Percentiles rank a stretch among this genome's conserved stretches.
Evolutionary conservation across 1,139 yeast genomes (phyloP).

Genomic region (Suhomyces panamericanus): DNA sequence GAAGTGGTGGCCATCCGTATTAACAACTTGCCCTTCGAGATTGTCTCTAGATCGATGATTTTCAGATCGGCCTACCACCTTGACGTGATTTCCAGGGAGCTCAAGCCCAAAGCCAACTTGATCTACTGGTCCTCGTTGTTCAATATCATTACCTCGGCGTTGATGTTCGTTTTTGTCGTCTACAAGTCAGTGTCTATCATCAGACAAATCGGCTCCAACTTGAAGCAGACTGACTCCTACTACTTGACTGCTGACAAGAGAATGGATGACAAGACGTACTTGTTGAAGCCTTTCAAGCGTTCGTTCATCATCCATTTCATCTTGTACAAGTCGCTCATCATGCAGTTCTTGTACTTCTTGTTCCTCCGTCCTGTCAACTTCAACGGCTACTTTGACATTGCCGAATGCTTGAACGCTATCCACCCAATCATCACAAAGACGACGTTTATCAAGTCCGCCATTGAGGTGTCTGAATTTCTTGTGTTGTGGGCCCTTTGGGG

Average conservation of each 20-base stretch:
- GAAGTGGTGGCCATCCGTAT: constrained; percentile 5
- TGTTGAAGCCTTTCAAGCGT: constrained; percentile 10
- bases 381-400: constrained; percentile 15
- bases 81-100: constrained; percentile 5
- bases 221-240: constrained; percentile 4
- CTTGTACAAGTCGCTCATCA: constrained; percentile 10
- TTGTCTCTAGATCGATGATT: constrained; percentile 8
- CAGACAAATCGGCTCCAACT: not conserved
- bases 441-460: constrained; percentile 1
- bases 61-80: constrained; percentile 7
- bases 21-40: constrained; percentile 8
- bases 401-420: constrained; percentile 14
- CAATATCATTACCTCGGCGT: constrained; percentile 7
- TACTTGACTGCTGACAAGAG: constrained; percentile 8
- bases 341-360: constrained; percentile 8
- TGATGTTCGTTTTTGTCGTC: constrained; percentile 4
- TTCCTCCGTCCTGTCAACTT: constrained; percentile 11
- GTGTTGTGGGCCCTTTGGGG: constrained; percentile 19
- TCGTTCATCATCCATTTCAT: constrained; percentile 15
- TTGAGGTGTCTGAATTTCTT: constrained; percentile 12
- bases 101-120: constrained; percentile 1
- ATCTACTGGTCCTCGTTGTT: constrained; percentile 8
- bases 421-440: constrained; percentile 6
- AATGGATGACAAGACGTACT: constrained; percentile 10
- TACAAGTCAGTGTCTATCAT: constrained; percentile 3